phyloP scores from a whole-genome alignment of 371 early-diverging fungal genomes.

The Syncephalastrum racemosum region DNA sequence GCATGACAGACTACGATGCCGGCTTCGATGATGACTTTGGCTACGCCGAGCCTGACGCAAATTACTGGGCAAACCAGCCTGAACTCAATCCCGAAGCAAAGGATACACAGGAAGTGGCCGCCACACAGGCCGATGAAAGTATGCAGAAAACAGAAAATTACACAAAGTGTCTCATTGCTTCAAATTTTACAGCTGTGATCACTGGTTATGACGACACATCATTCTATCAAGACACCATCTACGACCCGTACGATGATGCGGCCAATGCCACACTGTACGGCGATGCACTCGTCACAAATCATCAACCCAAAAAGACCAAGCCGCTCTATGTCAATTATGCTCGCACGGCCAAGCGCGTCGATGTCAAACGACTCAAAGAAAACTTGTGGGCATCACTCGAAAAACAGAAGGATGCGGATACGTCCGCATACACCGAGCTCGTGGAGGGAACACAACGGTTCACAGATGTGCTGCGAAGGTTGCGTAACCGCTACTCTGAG shows the following conservation, averaged over 20 bases:
- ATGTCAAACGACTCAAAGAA: slow-evolving; percentile 93
- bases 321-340: slow-evolving; percentile 82
- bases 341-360: slow-evolving; percentile 87
- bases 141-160: slow-evolving; percentile 10
- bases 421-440: not conserved
- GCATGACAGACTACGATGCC: slow-evolving; percentile 7
- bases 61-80: slow-evolving; percentile 42
- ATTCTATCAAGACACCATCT: slow-evolving; percentile 28
- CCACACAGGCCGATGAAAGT: slow-evolving; percentile 29
- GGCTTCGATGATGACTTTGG: slow-evolving; percentile 20
- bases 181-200: slow-evolving; percentile 16
- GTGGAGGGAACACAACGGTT: slow-evolving; percentile 65
- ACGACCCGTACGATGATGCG: slow-evolving; percentile 22
- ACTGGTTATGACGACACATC: slow-evolving; percentile 34
- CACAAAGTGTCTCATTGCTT: slow-evolving; percentile 9
- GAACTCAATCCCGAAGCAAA: slow-evolving; percentile 9
- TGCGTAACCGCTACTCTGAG: slow-evolving; percentile 73
- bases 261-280: slow-evolving; percentile 32
- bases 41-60: slow-evolving; percentile 26
- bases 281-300: slow-evolving; percentile 40
- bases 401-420: slow-evolving; percentile 18
- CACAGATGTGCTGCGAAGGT: slow-evolving; percentile 66
- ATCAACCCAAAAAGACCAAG: slow-evolving; percentile 59
- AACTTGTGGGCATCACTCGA: slow-evolving; percentile 82
- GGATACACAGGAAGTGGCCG: not conserved